phyloP scores from a whole-genome alignment of 1,139 yeast species.

The Yamadazyma taylorii region DNA sequence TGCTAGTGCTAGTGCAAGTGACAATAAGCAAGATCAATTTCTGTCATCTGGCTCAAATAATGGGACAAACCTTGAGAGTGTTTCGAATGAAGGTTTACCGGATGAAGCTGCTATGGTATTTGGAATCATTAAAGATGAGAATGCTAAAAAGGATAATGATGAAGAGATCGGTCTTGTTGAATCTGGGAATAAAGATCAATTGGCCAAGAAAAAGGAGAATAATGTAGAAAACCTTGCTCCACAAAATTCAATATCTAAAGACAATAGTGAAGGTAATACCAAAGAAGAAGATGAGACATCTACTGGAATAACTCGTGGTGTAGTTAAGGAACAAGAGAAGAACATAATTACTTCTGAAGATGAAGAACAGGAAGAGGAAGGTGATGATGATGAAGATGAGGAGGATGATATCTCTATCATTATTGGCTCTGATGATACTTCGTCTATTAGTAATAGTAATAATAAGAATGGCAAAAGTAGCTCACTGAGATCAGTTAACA shows the following conservation, averaged over 20 bases:
- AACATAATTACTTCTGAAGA: conserved; percentile 17
- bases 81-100: conserved; percentile 18
- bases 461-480: conserved; percentile 4
- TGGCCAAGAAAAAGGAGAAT: too few species aligned
- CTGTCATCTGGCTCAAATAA: background rate
- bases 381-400: conserved; percentile 34
- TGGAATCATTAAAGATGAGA: conserved; percentile 38
- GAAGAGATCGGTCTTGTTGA: too few species aligned
- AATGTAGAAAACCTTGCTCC: too few species aligned
- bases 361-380: conserved; percentile 25
- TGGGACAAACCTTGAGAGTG: background rate
- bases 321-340: conserved; percentile 12
- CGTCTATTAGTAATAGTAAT: conserved; percentile 22
- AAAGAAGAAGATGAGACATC: background rate
- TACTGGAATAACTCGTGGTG: background rate
- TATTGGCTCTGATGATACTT: conserved; percentile 39
- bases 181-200: too few species aligned
- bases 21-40: conserved; percentile 8
- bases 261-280: background rate
- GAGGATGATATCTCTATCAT: conserved; percentile 47
- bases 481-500: conserved; percentile 6
- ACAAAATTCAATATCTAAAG: background rate
- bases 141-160: conserved; percentile 6
- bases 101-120: conserved; percentile 50
- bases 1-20: background rate